A percentile compares a stretch with the other conserved stretches of the same genome.
Evolutionary conservation across 208 protist species (phyloP).

Genomic region (Crithidia thermophila): DNA sequence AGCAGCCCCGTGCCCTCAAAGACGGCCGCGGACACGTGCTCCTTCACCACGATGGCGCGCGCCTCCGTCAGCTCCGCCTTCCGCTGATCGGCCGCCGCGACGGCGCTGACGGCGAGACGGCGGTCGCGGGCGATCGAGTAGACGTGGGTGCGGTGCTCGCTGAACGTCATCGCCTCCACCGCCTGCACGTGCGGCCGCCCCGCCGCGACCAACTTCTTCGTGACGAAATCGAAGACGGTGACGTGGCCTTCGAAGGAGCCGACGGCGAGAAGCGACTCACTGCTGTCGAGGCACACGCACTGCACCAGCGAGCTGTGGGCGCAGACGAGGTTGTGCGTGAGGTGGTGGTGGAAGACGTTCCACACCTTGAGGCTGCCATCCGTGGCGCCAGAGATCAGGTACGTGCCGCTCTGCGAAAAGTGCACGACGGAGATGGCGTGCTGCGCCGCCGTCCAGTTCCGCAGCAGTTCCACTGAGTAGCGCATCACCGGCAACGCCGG

Average conservation of each 20-base stretch:
- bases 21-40: conserved; percentile 61
- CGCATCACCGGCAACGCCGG: background rate
- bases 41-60: conserved; percentile 80
- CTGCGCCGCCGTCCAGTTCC: conserved; percentile 85
- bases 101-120: conserved; percentile 53
- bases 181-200: conserved; percentile 79
- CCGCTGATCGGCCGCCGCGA: conserved; percentile 15
- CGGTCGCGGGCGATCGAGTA: conserved; percentile 83
- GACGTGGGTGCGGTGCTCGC: conserved; percentile 49
- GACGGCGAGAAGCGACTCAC: conserved; percentile 63
- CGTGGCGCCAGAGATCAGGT: conserved; percentile 79
- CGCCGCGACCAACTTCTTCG: conserved; percentile 57
- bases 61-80: conserved; percentile 44
- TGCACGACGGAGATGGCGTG: conserved; percentile 85
- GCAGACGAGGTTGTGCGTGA: conserved; percentile 87
- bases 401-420: conserved; percentile 69
- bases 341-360: conserved; percentile 90
- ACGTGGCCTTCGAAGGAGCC: conserved; percentile 88
- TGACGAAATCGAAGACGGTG: conserved; percentile 80
- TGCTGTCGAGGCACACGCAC: conserved; percentile 62
- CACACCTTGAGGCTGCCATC: conserved; percentile 89
- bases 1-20: conserved; percentile 63
- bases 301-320: conserved; percentile 60
- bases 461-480: conserved; percentile 47
- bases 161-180: conserved; percentile 71